phyloP scores from a whole-genome alignment of 495 filamentous ascomycete species.

The Neurospora discreta region DNA sequence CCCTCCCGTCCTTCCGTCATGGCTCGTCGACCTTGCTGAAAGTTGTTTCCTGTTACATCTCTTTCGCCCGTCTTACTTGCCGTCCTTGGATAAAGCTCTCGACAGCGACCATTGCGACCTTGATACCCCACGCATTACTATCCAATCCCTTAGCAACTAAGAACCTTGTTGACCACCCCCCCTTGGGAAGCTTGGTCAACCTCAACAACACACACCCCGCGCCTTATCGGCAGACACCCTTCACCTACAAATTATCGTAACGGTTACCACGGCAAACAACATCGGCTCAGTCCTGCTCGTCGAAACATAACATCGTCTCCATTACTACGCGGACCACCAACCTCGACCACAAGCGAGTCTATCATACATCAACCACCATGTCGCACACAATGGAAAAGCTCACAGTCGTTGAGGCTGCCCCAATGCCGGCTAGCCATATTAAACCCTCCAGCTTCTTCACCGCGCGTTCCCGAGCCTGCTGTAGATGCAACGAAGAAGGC shows the following conservation, averaged over 20 bases:
- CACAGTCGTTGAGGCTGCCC: neutral
- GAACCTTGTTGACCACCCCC: neutral
- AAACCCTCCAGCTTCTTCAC: conserved; percentile 8
- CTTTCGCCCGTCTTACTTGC: neutral
- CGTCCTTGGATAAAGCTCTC: neutral
- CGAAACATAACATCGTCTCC: neutral
- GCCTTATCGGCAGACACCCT: neutral
- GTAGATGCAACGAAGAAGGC: conserved; percentile 7
- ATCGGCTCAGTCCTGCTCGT: neutral
- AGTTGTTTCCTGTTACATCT: neutral
- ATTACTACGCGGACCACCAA: neutral
- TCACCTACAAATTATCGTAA: neutral
- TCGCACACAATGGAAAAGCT: neutral
- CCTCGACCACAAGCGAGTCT: neutral
- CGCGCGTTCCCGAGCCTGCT: conserved; percentile 6
- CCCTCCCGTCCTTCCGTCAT: neutral
- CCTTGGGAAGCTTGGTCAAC: neutral
- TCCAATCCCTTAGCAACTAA: neutral
- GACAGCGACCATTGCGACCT: neutral
- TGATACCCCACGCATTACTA: neutral
- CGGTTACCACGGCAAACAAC: neutral
- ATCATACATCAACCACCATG: neutral
- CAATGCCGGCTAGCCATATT: conserved; percentile 8
- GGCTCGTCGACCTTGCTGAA: neutral
- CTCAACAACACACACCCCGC: neutral